Evolutionary conservation across 164 flowering plant genomes (phyloP).

Genomic region (Tetrastigma voinierianum): DNA sequence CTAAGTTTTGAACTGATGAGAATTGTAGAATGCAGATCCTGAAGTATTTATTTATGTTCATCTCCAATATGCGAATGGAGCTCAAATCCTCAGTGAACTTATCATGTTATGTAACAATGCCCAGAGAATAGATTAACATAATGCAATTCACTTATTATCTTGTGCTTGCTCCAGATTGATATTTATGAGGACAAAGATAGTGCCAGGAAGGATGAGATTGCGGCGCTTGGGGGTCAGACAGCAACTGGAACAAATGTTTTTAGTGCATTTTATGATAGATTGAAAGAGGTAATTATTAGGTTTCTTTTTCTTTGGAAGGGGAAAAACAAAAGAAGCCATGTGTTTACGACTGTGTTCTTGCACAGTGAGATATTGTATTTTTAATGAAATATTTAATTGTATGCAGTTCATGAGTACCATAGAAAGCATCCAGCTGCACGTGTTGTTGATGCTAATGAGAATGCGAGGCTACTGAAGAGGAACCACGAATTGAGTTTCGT

Average conservation of each 20-base stretch:
- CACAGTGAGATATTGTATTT: neutral
- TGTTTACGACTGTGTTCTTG: neutral
- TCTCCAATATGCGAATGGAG: too few species aligned
- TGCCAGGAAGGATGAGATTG: conserved; percentile 97
- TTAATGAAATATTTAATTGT: neutral
- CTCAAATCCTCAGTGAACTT: too few species aligned
- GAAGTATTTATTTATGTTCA: too few species aligned
- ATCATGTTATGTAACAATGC: too few species aligned
- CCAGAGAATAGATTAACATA: neutral
- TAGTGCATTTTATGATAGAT: conserved; percentile 89
- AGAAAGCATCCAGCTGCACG: conserved; percentile 93
- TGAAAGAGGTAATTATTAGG: conserved; percentile 75
- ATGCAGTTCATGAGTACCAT: conserved; percentile 94
- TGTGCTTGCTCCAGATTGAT: conserved; percentile 53
- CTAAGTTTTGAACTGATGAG: too few species aligned
- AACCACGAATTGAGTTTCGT: conserved; percentile 85
- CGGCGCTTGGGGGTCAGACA: conserved; percentile 91
- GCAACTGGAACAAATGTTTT: conserved; percentile 82
- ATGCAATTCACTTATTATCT: neutral
- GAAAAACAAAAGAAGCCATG: neutral
- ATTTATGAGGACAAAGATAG: conserved; percentile 86
- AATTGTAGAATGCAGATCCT: too few species aligned
- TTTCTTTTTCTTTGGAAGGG: neutral
- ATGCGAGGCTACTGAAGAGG: conserved; percentile 82
- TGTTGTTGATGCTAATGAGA: conserved; percentile 71